phyloP scores from a whole-genome alignment of 768 basidiomycete species.

The Xanthoconium stramineum region DNA sequence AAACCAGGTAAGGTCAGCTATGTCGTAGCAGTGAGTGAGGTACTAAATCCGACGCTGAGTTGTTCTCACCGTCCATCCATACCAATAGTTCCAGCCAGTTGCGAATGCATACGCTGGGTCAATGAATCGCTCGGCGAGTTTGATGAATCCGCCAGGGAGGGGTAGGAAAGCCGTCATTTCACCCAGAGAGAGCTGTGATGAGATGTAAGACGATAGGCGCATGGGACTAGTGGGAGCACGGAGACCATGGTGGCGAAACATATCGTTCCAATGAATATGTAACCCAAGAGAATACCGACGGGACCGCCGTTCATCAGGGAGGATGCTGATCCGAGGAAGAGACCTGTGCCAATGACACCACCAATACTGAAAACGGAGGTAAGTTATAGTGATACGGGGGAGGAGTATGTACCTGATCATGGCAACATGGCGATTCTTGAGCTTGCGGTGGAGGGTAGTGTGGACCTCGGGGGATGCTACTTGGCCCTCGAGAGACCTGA shows the following conservation, averaged over 20 bases:
- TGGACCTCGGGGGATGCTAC: neutral
- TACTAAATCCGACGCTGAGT: neutral
- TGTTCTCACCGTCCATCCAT: slow-evolving; percentile 31
- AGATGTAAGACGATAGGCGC: neutral
- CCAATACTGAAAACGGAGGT: slow-evolving; percentile 21
- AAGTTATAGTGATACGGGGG: no score
- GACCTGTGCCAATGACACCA: slow-evolving; percentile 42
- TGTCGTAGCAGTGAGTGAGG: neutral
- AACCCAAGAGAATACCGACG: slow-evolving; percentile 44
- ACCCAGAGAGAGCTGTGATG: slow-evolving; percentile 33
- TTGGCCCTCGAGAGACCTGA: slow-evolving; percentile 12
- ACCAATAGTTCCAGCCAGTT: slow-evolving; percentile 43
- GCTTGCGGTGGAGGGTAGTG: slow-evolving; percentile 23
- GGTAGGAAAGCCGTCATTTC: slow-evolving; percentile 48
- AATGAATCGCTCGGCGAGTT: slow-evolving; percentile 46
- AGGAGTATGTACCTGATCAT: slow-evolving; percentile 31
- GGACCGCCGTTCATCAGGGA: slow-evolving; percentile 43
- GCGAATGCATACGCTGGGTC: slow-evolving; percentile 45
- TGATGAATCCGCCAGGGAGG: slow-evolving; percentile 45
- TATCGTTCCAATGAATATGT: slow-evolving; percentile 35
- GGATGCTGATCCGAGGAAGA: slow-evolving; percentile 34
- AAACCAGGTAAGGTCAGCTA: slow-evolving; percentile 28
- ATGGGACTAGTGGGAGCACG: neutral
- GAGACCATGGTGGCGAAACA: slow-evolving; percentile 39
- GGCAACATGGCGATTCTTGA: slow-evolving; percentile 34